Conservation (phyloP, 225 moss, liverwort and hornwort genomes). For the Physcomitrellopsis africana region DNA sequence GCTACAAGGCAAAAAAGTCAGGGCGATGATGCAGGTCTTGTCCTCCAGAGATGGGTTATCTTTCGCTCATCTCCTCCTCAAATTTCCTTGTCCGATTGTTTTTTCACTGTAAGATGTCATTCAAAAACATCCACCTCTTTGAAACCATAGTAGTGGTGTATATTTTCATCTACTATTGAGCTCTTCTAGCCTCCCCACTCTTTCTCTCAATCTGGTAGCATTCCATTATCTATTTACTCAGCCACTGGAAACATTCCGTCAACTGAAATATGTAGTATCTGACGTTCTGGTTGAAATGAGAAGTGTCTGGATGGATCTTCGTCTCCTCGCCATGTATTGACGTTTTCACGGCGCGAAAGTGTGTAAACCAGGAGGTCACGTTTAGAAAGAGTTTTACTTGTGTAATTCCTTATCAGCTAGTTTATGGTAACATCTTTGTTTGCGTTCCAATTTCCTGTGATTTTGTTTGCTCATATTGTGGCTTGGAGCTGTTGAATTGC, state of each 20-base stretch:
- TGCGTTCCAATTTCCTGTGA: too few species aligned
- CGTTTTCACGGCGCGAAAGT: not conserved
- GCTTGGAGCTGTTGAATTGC: too few species aligned
- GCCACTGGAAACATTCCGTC: not conserved
- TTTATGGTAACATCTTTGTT: too few species aligned
- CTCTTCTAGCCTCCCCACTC: not conserved
- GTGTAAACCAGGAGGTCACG: too few species aligned
- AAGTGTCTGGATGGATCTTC: not conserved
- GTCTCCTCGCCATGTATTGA: not conserved
- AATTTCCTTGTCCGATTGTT: not conserved
- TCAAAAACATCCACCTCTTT: not conserved
- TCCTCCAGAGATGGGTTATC: constrained; percentile 13
- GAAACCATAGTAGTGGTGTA: constrained; percentile 16
- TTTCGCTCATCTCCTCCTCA: constrained; percentile 6
- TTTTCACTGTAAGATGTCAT: not conserved
- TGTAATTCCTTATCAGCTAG: too few species aligned
- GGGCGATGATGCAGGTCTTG: constrained; percentile 45
- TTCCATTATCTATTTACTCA: not conserved
- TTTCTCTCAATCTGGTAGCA: not conserved
- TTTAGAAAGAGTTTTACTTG: too few species aligned
- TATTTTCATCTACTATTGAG: constrained; percentile 19
- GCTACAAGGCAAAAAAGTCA: constrained; percentile 69
- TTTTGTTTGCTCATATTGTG: too few species aligned
- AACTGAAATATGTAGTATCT: constrained; percentile 5
- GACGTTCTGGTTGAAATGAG: constrained; percentile 1